Base-by-base conservation (phyloP, 2,329 filamentous ascomycete species). In the Scopulariopsis brevicaulis region DNA sequence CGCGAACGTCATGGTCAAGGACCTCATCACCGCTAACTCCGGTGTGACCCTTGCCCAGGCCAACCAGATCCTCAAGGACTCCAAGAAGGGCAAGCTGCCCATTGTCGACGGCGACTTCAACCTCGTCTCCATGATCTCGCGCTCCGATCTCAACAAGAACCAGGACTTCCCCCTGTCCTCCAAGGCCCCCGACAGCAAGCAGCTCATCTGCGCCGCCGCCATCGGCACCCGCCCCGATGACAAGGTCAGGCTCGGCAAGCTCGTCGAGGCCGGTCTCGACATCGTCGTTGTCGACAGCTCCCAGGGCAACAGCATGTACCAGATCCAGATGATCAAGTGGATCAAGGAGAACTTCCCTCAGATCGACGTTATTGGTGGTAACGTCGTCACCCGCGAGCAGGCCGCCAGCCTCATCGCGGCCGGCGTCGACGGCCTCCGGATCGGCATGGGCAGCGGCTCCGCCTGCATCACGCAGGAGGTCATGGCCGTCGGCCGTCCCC, bases 401-500 rank as follows among this genome's bases (percentile, higher is more conserved):
- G 94, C 94, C 64, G 94, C 95, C 57, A 78, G 82, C 62, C 78
- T 99, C 64, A 97, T 99, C 68, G 90, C 89, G 61, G 94, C 93
- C 64, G 94, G 94, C 70, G 93, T 90, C 60, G 94, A 99, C 71
- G 95, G 94, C 71, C 84, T 99, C 65, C 90, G 94, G 71, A 99
- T 99, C 69, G 94, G 94, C 71, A 99, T 99, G 94, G 94, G 94
- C 65, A 96, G 90, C 70, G 94, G 94, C 69, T 96, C 90, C 69
- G 94, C 94, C 69, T 99, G 94, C 75, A 99, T 99, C 67, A 99
- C 94, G 59, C 94, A 99, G 76, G 94, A 99, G 77, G 95, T 99
- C 70, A 99, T 99, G 94, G 94, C 94, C 65, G 93, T 99, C 55
- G 94, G 95, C 60, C 88, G 94, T 67, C 94, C 94, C 59, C 94